Percentiles rank a stretch among this genome's conserved stretches.
Evolutionary conservation across 225 moss, liverwort and hornwort genomes (phyloP).

Genomic region (Neckera pumila): DNA sequence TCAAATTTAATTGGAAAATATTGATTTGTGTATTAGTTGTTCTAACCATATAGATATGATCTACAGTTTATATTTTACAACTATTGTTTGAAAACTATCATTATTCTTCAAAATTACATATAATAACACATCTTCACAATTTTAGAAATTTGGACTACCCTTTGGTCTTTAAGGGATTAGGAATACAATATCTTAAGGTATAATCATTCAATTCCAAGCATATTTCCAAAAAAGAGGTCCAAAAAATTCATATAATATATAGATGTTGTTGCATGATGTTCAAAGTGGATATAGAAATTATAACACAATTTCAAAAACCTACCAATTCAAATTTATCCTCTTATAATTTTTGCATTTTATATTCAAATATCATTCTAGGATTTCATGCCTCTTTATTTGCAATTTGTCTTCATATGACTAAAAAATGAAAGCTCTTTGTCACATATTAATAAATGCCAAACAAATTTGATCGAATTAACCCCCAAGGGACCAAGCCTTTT

Average conservation of each 20-base stretch:
- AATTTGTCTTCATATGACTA: not conserved
- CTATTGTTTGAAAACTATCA: not conserved
- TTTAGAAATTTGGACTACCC: too few relatives aligned
- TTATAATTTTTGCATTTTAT: not conserved
- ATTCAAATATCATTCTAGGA: not conserved
- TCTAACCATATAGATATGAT: too few relatives aligned
- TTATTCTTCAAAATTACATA: not conserved
- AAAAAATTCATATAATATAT: not conserved
- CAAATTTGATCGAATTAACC: too few relatives aligned
- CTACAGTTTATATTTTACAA: accelerated
- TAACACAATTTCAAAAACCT: accelerated
- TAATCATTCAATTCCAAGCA: not conserved
- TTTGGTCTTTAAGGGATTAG: too few relatives aligned
- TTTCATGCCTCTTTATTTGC: not conserved
- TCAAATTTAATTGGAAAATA: not conserved
- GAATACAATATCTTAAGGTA: not conserved
- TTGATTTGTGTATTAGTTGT: not conserved
- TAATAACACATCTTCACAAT: not conserved
- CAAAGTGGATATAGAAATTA: not conserved
- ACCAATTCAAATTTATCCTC: not conserved
- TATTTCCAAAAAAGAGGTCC: not conserved
- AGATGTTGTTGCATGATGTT: not conserved
- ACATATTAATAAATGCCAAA: too few relatives aligned
- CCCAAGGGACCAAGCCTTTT: too few relatives aligned
- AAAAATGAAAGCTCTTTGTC: accelerated